Evolutionary conservation across 257 asterid genomes (phyloP).

Genomic region (Gentiana straminea): DNA sequence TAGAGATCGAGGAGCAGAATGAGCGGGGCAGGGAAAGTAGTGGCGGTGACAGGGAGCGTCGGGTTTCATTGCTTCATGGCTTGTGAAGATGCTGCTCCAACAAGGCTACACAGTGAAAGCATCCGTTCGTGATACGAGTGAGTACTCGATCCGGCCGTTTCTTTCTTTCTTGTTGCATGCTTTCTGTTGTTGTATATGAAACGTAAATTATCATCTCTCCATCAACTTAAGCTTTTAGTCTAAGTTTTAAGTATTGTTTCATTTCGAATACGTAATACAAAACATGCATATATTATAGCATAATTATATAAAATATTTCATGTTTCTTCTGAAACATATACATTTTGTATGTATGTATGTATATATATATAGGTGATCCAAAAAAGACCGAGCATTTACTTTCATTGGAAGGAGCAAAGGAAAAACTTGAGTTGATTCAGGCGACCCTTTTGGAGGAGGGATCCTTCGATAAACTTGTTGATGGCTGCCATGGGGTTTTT

Average conservation of each 20-base stretch:
- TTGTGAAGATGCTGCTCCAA: conserved; percentile 40
- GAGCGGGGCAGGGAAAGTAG: conserved; percentile 21
- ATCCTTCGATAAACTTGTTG: conserved; percentile 36
- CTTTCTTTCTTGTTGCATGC: too few relatives aligned
- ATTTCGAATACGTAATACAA: too few relatives aligned
- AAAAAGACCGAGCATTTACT: too few relatives aligned
- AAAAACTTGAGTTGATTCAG: too few relatives aligned
- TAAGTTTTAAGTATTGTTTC: too few relatives aligned
- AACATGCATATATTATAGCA: too few relatives aligned
- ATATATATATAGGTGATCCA: conserved; percentile 11
- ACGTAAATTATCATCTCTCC: too few relatives aligned
- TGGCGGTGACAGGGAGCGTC: conserved; percentile 69
- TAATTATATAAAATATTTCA: too few relatives aligned
- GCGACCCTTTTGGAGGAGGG: conserved; percentile 20
- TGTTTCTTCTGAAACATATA: too few relatives aligned
- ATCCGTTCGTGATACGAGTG: conserved; percentile 43
- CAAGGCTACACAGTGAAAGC: conserved; percentile 53
- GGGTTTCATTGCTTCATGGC: conserved; percentile 56
- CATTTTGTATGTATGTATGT: neutral
- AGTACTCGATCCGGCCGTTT: neutral
- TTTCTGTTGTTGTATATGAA: too few relatives aligned
- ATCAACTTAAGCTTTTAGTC: too few relatives aligned
- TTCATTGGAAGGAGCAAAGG: neutral
- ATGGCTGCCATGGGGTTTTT: conserved; percentile 50
- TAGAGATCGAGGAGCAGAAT: neutral